These are phyloP conservation scores for Podospora fimiseda DNA, from an alignment of 495 filamentous ascomycete genomes.

Conservation along the genomic window DNA sequence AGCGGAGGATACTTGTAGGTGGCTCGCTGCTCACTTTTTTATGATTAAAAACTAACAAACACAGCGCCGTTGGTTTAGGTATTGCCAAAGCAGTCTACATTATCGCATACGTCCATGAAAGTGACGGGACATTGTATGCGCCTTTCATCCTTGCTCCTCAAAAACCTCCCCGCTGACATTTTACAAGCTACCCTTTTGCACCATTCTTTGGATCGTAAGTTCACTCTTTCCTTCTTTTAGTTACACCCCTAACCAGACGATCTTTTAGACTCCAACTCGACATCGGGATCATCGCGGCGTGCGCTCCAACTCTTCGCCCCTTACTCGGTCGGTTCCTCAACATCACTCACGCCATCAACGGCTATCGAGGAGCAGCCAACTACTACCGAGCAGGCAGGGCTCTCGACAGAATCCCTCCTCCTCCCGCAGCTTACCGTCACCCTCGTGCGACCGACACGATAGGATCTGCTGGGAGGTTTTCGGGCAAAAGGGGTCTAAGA, in stretches of 20 bases:
- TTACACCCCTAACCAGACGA: constrained; percentile 5
- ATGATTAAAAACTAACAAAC: no score
- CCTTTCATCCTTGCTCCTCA: background rate
- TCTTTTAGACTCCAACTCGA: constrained; percentile 35
- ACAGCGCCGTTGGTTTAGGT: constrained; percentile 23
- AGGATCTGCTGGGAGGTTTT: background rate
- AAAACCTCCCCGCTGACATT: background rate
- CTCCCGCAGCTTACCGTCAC: background rate
- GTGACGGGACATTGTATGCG: constrained; percentile 23
- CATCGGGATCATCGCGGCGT: constrained; percentile 42
- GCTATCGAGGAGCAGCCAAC: constrained; percentile 20
- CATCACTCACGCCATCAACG: constrained; percentile 11
- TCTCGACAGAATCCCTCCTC: constrained; percentile 14
- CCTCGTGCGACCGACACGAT: background rate
- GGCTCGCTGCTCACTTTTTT: no score
- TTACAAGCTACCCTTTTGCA: constrained; percentile 13
- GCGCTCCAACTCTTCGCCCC: constrained; percentile 38
- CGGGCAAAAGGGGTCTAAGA: background rate
- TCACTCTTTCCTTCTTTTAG: background rate
- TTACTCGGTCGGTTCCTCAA: constrained; percentile 29
- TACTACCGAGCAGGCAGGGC: constrained; percentile 27
- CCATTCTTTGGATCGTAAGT: constrained; percentile 30
- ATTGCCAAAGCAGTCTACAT: constrained; percentile 25
- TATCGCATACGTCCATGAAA: constrained; percentile 23
- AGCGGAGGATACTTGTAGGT: constrained; percentile 40